Conservation (phyloP, 805 yeast species). For the Cephaloascus albidus region DNA sequence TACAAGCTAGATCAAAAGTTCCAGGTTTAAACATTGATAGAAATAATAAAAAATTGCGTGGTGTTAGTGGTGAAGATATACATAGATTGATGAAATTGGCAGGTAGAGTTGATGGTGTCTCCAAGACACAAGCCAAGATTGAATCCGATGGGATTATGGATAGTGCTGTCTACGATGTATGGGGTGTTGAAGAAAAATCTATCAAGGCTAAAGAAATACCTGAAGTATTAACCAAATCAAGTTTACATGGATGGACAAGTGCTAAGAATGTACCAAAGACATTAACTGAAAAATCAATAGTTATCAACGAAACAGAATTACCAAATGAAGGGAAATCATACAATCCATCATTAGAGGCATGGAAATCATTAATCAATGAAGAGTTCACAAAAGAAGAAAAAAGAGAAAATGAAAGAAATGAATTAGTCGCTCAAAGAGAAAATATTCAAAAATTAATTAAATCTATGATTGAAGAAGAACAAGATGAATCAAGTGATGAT, state of each 20-base stretch:
- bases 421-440: constrained; percentile 52
- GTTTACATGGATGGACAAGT: constrained; percentile 34
- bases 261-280: constrained; percentile 51
- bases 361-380: constrained; percentile 62
- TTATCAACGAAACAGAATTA: constrained; percentile 37
- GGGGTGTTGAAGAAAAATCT: constrained; percentile 38
- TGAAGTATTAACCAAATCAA: constrained; percentile 7
- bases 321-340: constrained; percentile 85
- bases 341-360: constrained; percentile 77
- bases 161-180: constrained; percentile 51
- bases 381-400: constrained; percentile 62
- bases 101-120: constrained; percentile 56
- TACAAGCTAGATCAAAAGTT: constrained; percentile 70
- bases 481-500: constrained; percentile 26
- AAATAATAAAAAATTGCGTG: constrained; percentile 38
- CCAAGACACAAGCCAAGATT: constrained; percentile 38
- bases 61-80: constrained; percentile 56
- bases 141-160: constrained; percentile 59
- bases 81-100: constrained; percentile 64
- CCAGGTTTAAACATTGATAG: constrained; percentile 43
- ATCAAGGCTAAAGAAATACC: constrained; percentile 3
- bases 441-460: constrained; percentile 59
- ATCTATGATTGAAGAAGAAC: constrained; percentile 51
- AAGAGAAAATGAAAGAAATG: constrained; percentile 54
- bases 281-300: constrained; percentile 39